These are phyloP conservation scores for Udeniomyces megalosporus DNA, from an alignment of 768 basidiomycete genomes.

Conservation along the genomic window DNA sequence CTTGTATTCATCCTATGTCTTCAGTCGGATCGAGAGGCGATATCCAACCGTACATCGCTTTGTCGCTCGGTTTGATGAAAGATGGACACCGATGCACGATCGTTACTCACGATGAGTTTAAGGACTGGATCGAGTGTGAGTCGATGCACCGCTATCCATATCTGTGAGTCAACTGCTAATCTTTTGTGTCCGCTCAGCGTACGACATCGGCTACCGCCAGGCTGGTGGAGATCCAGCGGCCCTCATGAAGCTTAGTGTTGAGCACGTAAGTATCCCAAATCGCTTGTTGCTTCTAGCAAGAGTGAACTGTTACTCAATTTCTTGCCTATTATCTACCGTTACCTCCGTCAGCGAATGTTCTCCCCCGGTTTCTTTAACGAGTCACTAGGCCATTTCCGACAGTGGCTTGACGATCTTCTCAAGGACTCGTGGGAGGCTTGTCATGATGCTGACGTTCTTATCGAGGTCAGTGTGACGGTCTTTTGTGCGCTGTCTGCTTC, in stretches of 20 bases:
- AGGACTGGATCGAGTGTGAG: slow-evolving; percentile 38
- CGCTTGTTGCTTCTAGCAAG: too few relatives aligned
- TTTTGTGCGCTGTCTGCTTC: background rate
- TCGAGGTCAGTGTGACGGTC: slow-evolving; percentile 33
- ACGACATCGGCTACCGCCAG: slow-evolving; percentile 43
- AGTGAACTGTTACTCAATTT: background rate
- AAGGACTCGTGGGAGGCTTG: slow-evolving; percentile 48
- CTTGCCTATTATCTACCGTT: background rate
- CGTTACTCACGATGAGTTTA: slow-evolving; percentile 39
- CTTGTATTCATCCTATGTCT: background rate
- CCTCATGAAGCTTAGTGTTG: slow-evolving; percentile 47
- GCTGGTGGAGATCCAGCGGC: slow-evolving; percentile 55
- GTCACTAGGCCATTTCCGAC: slow-evolving; percentile 43
- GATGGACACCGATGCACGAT: slow-evolving; percentile 38
- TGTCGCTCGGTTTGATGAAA: slow-evolving; percentile 28
- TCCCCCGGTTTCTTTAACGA: slow-evolving; percentile 56
- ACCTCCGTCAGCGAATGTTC: slow-evolving; percentile 35
- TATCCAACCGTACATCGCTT: slow-evolving; percentile 38
- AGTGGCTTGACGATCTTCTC: slow-evolving; percentile 50
- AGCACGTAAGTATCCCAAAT: slow-evolving; percentile 26
- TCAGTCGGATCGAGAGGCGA: slow-evolving; percentile 50
- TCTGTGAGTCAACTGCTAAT: background rate
- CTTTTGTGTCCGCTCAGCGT: slow-evolving; percentile 27
- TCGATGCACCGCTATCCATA: background rate
- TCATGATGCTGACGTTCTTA: slow-evolving; percentile 47